Conservation (phyloP, 148 eudicot species). For the Amaranthus palmeri region DNA sequence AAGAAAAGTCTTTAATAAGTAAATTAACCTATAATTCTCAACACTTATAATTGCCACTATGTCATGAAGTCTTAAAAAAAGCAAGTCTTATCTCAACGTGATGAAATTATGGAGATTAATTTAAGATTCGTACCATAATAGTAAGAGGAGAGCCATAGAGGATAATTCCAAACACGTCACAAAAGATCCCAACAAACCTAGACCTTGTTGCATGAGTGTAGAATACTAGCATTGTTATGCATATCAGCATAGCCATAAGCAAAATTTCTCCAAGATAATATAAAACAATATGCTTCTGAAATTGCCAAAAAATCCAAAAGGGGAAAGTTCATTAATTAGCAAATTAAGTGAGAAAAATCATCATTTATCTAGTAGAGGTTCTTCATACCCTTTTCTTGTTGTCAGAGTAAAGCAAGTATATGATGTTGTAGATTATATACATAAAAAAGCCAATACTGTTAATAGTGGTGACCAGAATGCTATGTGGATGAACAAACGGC, state of each 20-base stretch:
- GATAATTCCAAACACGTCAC: constrained; percentile 43
- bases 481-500: constrained; percentile 61
- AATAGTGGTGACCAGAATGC: constrained; percentile 54
- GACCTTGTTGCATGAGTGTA: constrained; percentile 39
- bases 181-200: constrained; percentile 42
- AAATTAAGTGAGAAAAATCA: background rate
- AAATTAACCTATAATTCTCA: too few relatives aligned
- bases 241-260: constrained; percentile 21
- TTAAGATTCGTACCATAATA: constrained; percentile 44
- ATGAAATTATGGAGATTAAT: background rate
- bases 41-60: too few relatives aligned
- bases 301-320: background rate
- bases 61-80: too few relatives aligned
- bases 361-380: too few relatives aligned
- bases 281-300: constrained; percentile 22
- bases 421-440: constrained; percentile 30
- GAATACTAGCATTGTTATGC: constrained; percentile 26
- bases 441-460: constrained; percentile 46
- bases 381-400: constrained; percentile 40
- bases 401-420: constrained; percentile 44
- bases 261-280: constrained; percentile 28
- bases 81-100: too few relatives aligned
- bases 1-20: too few relatives aligned
- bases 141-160: constrained; percentile 63
- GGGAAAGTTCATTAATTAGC: background rate